phyloP scores from a whole-genome alignment of 2,329 filamentous ascomycete genomes.

The Ceratocystis diversiconidia region DNA sequence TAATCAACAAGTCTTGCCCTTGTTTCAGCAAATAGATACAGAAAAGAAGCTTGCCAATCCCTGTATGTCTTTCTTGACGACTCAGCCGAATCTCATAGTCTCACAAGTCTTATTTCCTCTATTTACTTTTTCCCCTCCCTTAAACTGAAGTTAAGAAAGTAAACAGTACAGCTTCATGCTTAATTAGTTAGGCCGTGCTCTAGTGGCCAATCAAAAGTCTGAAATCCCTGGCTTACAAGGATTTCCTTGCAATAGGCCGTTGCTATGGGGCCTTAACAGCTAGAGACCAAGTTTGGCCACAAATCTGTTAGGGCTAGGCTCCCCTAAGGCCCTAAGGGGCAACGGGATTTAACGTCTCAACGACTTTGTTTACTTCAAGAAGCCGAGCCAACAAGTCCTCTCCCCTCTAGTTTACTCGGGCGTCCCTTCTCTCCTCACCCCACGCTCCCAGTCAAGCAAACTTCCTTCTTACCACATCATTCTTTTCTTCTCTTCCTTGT shows the following conservation, averaged over 20 bases:
- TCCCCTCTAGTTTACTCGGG: not conserved
- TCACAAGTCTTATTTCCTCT: not conserved
- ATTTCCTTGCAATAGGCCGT: not conserved
- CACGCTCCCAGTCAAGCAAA: not conserved
- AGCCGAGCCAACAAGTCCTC: not conserved
- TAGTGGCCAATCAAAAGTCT: not conserved
- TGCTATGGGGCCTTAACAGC: conserved; percentile 5
- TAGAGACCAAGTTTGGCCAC: not conserved
- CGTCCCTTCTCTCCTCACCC: not conserved
- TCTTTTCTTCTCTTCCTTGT: not conserved
- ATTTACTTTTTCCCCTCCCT: not conserved
- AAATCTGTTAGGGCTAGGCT: not conserved
- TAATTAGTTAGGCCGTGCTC: not conserved
- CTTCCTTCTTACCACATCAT: too few relatives aligned
- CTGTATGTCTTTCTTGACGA: not conserved
- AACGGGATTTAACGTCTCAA: not conserved
- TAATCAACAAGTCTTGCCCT: not conserved
- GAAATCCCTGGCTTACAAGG: not conserved
- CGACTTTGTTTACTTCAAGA: not conserved
- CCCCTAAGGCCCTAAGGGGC: not conserved
- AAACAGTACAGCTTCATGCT: conserved; percentile 11
- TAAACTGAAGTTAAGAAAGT: conserved; percentile 6
- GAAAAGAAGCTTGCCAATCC: too few relatives aligned
- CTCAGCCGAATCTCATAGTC: not conserved
- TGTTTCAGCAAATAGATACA: too few relatives aligned